Evolutionary conservation across 176 grass and related monocot genomes (phyloP).

Genomic region (Carex parvula): DNA sequence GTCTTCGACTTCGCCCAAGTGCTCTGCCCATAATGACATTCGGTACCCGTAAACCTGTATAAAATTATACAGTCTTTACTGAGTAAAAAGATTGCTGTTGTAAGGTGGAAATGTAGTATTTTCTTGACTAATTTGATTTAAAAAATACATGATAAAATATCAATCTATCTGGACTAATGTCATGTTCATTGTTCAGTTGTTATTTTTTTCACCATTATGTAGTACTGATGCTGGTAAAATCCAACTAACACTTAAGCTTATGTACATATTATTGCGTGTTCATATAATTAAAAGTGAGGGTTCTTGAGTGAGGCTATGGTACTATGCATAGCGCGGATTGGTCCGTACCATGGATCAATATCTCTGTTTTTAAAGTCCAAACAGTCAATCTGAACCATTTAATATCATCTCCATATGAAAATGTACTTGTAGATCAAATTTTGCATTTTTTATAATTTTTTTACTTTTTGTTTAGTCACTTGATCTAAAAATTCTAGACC

Average conservation of each 20-base stretch:
- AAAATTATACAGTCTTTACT: neutral
- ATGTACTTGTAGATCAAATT: too few relatives aligned
- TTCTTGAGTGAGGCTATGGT: neutral
- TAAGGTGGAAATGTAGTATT: neutral
- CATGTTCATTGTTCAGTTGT: neutral
- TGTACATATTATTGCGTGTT: neutral
- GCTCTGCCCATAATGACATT: slow-evolving; percentile 72
- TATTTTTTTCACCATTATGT: neutral
- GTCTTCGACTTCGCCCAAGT: slow-evolving; percentile 38
- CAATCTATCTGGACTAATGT: neutral
- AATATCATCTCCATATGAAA: too few relatives aligned
- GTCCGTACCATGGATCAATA: too few relatives aligned
- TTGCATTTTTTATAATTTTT: too few relatives aligned
- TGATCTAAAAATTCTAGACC: too few relatives aligned
- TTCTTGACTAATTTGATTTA: neutral
- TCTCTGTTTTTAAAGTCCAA: too few relatives aligned
- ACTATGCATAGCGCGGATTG: too few relatives aligned
- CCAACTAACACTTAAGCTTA: neutral
- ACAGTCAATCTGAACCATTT: too few relatives aligned
- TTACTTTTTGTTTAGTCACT: too few relatives aligned
- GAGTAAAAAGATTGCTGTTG: neutral
- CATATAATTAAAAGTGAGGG: neutral
- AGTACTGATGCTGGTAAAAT: neutral
- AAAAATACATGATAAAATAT: neutral
- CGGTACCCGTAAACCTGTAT: slow-evolving; percentile 57